Conservation (phyloP, 306 rosid species). For the Cicer cuneatum region DNA sequence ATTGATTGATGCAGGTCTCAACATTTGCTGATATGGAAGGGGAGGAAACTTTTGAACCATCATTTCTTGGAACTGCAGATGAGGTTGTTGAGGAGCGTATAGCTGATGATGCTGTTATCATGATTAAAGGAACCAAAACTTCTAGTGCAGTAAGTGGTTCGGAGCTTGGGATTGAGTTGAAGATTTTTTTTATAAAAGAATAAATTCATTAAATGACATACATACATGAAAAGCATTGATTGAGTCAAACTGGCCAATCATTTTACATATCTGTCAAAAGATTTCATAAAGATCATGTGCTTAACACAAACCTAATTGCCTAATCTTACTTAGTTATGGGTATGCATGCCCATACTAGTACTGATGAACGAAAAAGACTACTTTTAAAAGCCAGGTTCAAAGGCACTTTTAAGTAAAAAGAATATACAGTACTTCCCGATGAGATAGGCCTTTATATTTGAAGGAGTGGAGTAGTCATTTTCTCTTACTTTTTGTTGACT, state of each 20-base stretch:
- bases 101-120: conserved; percentile 83
- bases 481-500: not conserved
- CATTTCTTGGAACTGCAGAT: conserved; percentile 91
- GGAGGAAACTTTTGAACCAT: conserved; percentile 94
- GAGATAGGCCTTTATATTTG: not conserved
- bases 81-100: conserved; percentile 98
- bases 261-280: conserved; percentile 25
- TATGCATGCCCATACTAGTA: not conserved
- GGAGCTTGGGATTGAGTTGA: not conserved
- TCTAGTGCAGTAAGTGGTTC: conserved; percentile 77
- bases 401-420: not conserved
- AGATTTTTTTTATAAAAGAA: not conserved
- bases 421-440: not conserved
- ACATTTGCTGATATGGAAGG: conserved; percentile 99
- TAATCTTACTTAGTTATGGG: not conserved
- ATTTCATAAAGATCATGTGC: not conserved
- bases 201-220: conserved; percentile 1
- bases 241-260: conserved; percentile 1
- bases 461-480: not conserved
- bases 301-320: not conserved
- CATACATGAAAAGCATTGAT: not conserved
- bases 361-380: not conserved
- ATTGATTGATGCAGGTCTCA: conserved; percentile 68
- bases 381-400: not conserved
- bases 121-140: conserved; percentile 94